phyloP scores from a whole-genome alignment of 169 alveolate genomes.

The Theileria annulata region DNA sequence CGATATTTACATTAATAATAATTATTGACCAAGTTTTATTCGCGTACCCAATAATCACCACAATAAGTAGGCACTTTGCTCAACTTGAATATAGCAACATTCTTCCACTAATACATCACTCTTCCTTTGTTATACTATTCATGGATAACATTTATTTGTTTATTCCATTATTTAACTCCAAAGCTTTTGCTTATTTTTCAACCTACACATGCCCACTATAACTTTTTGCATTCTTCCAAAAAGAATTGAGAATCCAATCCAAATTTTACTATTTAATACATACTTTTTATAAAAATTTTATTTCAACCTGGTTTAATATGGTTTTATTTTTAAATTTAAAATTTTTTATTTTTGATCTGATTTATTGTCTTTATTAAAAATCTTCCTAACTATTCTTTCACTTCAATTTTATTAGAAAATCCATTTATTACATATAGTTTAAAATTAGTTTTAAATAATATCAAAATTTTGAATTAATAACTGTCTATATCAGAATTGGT shows the following conservation, averaged over 20 bases:
- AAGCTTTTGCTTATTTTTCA: not conserved
- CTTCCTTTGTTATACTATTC: not conserved
- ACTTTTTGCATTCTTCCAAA: slow-evolving; percentile 2
- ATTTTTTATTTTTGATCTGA: not conserved
- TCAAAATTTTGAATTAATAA: not conserved
- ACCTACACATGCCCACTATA: not conserved
- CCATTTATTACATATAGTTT: too few relatives aligned
- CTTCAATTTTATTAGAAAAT: not conserved
- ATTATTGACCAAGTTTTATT: not conserved
- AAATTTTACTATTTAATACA: not conserved
- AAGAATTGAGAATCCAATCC: not conserved
- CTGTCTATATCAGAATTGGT: not conserved
- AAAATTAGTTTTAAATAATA: not conserved
- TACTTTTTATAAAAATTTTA: not conserved
- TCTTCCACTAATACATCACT: not conserved
- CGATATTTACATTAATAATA: not conserved
- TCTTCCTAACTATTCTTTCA: not conserved
- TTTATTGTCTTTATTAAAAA: too few relatives aligned
- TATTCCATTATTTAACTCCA: not conserved
- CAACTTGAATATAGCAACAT: not conserved
- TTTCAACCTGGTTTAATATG: not conserved
- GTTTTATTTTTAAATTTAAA: not conserved
- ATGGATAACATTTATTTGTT: not conserved
- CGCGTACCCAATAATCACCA: slow-evolving; percentile 13
- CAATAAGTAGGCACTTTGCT: not conserved